Evolutionary conservation across 2,329 filamentous ascomycete genomes (phyloP).

Genomic region (Ophiocordyceps sinensis): DNA sequence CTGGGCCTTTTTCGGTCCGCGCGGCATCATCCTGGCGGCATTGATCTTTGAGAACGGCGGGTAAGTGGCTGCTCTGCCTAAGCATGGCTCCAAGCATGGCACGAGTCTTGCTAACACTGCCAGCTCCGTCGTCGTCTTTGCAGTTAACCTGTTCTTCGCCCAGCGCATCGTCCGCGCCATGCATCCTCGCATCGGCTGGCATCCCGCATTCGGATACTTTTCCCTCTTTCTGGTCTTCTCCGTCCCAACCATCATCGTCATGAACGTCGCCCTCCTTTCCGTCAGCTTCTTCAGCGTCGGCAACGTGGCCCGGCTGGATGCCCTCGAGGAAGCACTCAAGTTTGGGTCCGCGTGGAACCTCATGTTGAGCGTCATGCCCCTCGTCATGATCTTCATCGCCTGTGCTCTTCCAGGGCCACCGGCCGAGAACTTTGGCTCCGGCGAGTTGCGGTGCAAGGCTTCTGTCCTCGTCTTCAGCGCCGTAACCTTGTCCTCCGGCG

Average conservation of each 20-base stretch:
- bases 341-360: constrained; percentile 8
- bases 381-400: constrained; percentile 9
- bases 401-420: constrained; percentile 12
- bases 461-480: constrained; percentile 11
- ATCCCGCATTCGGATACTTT: constrained; percentile 10
- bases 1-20: constrained; percentile 14
- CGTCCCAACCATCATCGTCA: constrained; percentile 12
- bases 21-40: constrained; percentile 17
- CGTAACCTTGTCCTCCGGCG: constrained; percentile 7
- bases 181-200: constrained; percentile 21
- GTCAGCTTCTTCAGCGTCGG: constrained; percentile 9
- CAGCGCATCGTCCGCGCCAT: constrained; percentile 23
- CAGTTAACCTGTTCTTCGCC: constrained; percentile 23
- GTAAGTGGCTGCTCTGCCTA: constrained; percentile 5
- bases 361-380: constrained; percentile 8
- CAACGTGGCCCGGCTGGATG: neutral
- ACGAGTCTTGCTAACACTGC: neutral
- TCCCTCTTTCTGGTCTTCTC: constrained; percentile 13
- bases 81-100: too few relatives aligned
- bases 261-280: constrained; percentile 15
- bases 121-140: constrained; percentile 19
- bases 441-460: constrained; percentile 15
- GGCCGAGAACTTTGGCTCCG: constrained; percentile 17
- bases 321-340: constrained; percentile 6
- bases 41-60: constrained; percentile 21